A percentile compares a stretch with the other conserved stretches of the same genome.
These are phyloP conservation scores for Dactylis glomerata DNA, from an alignment of 176 grass and related monocot genomes.

Conservation along the genomic window DNA sequence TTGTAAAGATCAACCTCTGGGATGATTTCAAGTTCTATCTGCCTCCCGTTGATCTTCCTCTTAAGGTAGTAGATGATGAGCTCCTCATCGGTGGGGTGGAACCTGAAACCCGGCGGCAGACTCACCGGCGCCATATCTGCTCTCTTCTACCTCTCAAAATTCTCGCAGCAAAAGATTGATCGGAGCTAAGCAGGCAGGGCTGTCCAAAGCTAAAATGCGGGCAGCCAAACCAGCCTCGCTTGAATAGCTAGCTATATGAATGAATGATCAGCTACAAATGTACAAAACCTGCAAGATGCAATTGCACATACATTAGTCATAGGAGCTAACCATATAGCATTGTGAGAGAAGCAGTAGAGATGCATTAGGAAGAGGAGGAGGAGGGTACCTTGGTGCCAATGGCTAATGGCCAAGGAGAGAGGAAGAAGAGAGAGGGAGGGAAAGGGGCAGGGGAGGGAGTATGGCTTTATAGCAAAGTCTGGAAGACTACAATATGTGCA, in stretches of 20 bases:
- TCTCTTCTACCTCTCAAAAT: conserved; percentile 32
- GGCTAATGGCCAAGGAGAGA: conserved; percentile 42
- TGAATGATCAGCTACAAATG: conserved; percentile 46
- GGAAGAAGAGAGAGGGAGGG: conserved; percentile 54
- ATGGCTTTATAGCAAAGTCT: conserved; percentile 62
- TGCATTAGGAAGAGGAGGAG: neutral
- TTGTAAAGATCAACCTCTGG: conserved; percentile 98
- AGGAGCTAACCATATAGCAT: conserved; percentile 18
- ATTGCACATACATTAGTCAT: conserved; percentile 13
- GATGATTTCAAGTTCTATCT: conserved; percentile 93
- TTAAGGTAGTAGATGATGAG: conserved; percentile 93
- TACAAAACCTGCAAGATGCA: conserved; percentile 55
- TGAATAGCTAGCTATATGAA: conserved; percentile 35
- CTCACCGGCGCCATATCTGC: conserved; percentile 82
- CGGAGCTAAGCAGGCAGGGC: conserved; percentile 28
- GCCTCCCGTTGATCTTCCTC: conserved; percentile 81
- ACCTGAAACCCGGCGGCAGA: conserved; percentile 90
- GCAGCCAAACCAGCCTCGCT: conserved; percentile 33
- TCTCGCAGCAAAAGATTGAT: conserved; percentile 22
- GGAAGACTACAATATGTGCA: conserved; percentile 31
- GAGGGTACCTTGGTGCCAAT: conserved; percentile 47
- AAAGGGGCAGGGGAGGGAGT: conserved; percentile 36
- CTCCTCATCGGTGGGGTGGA: conserved; percentile 92
- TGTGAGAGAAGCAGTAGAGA: conserved; percentile 12
- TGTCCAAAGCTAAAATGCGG: conserved; percentile 57